Conservation (phyloP, 176 grass and related monocot species). For the Rhynchospora pubera region DNA sequence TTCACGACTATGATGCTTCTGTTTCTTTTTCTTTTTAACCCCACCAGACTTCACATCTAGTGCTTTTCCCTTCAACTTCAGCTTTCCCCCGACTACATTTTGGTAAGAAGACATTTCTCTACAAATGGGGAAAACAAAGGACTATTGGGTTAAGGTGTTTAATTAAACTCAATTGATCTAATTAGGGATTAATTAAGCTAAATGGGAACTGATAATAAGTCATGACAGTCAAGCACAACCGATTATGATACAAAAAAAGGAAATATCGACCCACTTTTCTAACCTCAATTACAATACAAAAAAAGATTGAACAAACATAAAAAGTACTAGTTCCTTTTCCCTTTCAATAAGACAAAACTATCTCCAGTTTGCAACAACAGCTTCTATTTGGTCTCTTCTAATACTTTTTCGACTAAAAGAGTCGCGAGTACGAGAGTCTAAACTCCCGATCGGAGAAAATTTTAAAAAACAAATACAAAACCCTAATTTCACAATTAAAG, state of each 20-base stretch:
- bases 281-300: background rate
- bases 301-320: background rate
- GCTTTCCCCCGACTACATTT: conserved; percentile 65
- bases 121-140: background rate
- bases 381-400: background rate
- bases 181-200: background rate
- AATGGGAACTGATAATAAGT: background rate
- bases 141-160: background rate
- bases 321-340: no score
- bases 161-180: background rate
- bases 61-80: conserved; percentile 85
- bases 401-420: background rate
- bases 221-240: background rate
- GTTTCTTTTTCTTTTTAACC: conserved; percentile 84
- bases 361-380: background rate
- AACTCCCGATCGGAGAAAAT: background rate
- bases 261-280: background rate
- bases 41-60: conserved; percentile 77
- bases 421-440: background rate
- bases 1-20: conserved; percentile 29
- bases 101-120: conserved; percentile 75
- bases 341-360: background rate
- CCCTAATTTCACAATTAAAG: background rate
- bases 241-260: background rate
- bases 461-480: background rate